These are phyloP conservation scores for Hyaloscypha hepaticicola DNA, from an alignment of 495 filamentous ascomycete genomes.

Conservation along the genomic window DNA sequence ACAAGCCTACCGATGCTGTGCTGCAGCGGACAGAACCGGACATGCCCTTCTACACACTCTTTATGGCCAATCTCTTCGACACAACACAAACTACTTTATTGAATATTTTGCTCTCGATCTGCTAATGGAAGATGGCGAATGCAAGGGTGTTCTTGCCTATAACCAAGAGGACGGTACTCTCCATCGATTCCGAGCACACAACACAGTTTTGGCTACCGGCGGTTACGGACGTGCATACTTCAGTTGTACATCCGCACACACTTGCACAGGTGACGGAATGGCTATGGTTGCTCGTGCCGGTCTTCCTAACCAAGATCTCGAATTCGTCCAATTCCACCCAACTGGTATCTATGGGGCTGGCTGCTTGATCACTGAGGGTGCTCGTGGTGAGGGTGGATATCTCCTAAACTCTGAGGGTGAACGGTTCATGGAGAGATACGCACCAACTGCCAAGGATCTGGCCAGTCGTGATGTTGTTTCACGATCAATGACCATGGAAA, in stretches of 20 bases:
- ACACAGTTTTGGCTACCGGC: slow-evolving; percentile 94
- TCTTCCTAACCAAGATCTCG: slow-evolving; percentile 97
- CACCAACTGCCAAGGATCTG: slow-evolving; percentile 95
- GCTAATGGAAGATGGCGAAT: slow-evolving; percentile 94
- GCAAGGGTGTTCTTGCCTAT: slow-evolving; percentile 92
- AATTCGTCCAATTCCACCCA: slow-evolving; percentile 99
- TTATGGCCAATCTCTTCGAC: slow-evolving; percentile 93
- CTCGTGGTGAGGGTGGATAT: slow-evolving; percentile 97
- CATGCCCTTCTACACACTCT: slow-evolving; percentile 96
- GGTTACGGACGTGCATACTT: slow-evolving; percentile 98
- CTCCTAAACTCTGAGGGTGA: slow-evolving; percentile 95
- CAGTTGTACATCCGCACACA: slow-evolving; percentile 95
- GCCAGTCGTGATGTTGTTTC: slow-evolving; percentile 91
- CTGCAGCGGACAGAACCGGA: slow-evolving; percentile 91
- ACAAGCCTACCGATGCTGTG: slow-evolving; percentile 94
- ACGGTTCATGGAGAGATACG: slow-evolving; percentile 98
- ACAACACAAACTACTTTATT: slow-evolving; percentile 99
- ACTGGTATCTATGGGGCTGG: slow-evolving; percentile 99
- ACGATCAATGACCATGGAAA: slow-evolving; percentile 96
- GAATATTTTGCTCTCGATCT: slow-evolving; percentile 97
- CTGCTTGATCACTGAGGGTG: slow-evolving; percentile 96
- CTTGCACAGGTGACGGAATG: slow-evolving; percentile 97
- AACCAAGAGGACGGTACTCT: slow-evolving; percentile 98
- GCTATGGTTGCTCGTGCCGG: slow-evolving; percentile 98
- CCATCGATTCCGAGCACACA: slow-evolving; percentile 91